A percentile compares a stretch with the other conserved stretches of the same genome.
Conservation (phyloP, 1,284 basidiomycete genomes). For the Cutaneotrichosporon mucoides region DNA sequence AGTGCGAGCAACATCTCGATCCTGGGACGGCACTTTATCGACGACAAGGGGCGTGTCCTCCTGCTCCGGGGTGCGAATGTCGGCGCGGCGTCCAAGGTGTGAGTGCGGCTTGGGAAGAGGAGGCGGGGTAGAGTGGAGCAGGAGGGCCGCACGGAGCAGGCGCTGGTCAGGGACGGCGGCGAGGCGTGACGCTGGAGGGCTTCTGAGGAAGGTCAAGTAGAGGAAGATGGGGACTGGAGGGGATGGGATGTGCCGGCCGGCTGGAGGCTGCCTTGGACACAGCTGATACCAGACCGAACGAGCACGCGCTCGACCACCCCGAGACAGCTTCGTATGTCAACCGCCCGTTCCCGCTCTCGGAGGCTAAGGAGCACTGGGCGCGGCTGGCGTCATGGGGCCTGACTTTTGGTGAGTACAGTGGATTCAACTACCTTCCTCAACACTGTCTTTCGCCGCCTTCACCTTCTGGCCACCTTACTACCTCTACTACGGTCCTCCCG, state of each 20-base stretch:
- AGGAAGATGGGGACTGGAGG: no score
- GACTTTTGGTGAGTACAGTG: constrained; percentile 62
- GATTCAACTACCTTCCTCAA: neutral
- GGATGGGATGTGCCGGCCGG: no score
- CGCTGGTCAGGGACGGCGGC: no score
- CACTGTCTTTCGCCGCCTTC: no score
- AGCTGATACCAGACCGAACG: constrained; percentile 1
- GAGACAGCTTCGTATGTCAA: constrained; percentile 70
- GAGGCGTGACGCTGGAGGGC: no score
- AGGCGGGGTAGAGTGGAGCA: no score
- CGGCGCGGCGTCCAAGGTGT: constrained; percentile 77
- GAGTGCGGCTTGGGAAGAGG: constrained; percentile 33
- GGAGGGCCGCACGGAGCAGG: no score
- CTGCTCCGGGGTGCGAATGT: constrained; percentile 74
- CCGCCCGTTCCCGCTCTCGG: constrained; percentile 74
- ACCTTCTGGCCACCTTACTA: no score
- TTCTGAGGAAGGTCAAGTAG: no score
- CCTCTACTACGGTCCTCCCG: no score
- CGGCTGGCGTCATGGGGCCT: constrained; percentile 78
- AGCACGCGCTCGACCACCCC: constrained; percentile 40
- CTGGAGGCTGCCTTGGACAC: neutral
- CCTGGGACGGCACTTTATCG: constrained; percentile 68
- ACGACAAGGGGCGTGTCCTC: constrained; percentile 70
- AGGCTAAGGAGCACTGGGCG: constrained; percentile 76
- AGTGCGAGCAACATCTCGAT: constrained; percentile 23